A percentile compares a stretch with the other conserved stretches of the same genome.
phyloP scores from a whole-genome alignment of 805 yeast genomes.

The Zygoascus flipseniorum region DNA sequence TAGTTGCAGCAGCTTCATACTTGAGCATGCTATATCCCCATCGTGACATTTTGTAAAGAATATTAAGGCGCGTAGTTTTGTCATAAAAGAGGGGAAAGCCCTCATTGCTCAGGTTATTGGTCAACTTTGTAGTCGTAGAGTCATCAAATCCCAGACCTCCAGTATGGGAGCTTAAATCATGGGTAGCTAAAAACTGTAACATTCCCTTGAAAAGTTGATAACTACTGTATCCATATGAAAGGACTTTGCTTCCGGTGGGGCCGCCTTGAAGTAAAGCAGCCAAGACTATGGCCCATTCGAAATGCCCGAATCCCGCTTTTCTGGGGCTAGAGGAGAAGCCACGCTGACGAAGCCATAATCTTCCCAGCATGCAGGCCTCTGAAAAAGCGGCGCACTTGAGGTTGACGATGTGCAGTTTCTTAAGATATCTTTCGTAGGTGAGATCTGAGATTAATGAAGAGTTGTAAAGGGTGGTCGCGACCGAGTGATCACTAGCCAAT shows the following conservation, averaged over 20 bases:
- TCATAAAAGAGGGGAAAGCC: conserved; percentile 12
- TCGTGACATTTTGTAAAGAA: conserved; percentile 71
- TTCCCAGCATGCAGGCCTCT: conserved; percentile 81
- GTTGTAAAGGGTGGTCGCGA: conserved; percentile 84
- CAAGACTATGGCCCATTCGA: conserved; percentile 77
- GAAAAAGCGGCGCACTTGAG: conserved; percentile 72
- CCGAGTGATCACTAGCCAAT: conserved; percentile 32
- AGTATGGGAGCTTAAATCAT: conserved; percentile 44
- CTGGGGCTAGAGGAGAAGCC: conserved; percentile 56
- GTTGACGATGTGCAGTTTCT: conserved; percentile 66
- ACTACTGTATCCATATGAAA: conserved; percentile 82
- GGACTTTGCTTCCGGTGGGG: conserved; percentile 62
- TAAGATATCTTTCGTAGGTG: conserved; percentile 59
- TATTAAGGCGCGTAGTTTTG: conserved; percentile 46
- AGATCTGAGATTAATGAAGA: conserved; percentile 66
- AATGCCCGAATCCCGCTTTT: conserved; percentile 78
- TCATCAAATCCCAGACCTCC: conserved; percentile 16
- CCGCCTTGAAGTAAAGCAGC: conserved; percentile 72
- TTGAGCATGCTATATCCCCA: conserved; percentile 56
- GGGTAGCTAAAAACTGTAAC: conserved; percentile 69
- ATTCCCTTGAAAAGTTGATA: conserved; percentile 91
- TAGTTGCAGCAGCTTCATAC: conserved; percentile 60
- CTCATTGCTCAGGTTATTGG: background rate
- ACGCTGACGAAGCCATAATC: conserved; percentile 84
- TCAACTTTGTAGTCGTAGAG: conserved; percentile 4